Evolutionary conservation across 2,329 filamentous ascomycete species (phyloP).

Genomic region (Paecilomyces dactylethromorphus): DNA sequence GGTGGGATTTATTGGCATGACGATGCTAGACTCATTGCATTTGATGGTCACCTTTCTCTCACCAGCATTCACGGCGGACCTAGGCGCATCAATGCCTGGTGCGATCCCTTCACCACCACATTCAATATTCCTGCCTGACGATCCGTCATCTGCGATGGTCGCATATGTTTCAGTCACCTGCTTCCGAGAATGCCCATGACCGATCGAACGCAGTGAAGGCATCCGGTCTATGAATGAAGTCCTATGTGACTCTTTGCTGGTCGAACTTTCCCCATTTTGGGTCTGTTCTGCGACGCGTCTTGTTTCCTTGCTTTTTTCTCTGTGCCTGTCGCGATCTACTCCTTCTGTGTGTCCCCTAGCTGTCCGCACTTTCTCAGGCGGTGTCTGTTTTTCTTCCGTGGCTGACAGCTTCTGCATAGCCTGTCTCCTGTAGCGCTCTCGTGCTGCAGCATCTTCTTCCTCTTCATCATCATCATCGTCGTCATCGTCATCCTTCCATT

Average conservation of each 20-base stretch:
- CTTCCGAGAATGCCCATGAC: background rate
- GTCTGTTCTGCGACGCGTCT: background rate
- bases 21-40: conserved; percentile 62
- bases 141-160: conserved; percentile 4
- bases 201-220: conserved; percentile 15
- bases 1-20: conserved; percentile 64
- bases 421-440: background rate
- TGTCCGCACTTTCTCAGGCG: background rate
- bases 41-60: conserved; percentile 69
- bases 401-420: background rate
- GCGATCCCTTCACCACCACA: conserved; percentile 23
- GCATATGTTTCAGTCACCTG: background rate
- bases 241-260: background rate
- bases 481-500: too few relatives aligned
- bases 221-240: conserved; percentile 22
- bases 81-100: conserved; percentile 64
- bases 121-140: conserved; percentile 13
- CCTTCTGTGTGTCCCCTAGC: background rate
- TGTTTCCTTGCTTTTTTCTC: background rate
- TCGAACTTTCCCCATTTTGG: background rate
- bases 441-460: conserved; percentile 28
- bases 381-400: background rate
- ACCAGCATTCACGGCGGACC: conserved; percentile 72
- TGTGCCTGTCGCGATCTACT: background rate
- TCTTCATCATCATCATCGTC: background rate